Base-by-base conservation (phyloP, 371 early-diverging fungal genomes). In the Capillidium rhysosporum region DNA sequence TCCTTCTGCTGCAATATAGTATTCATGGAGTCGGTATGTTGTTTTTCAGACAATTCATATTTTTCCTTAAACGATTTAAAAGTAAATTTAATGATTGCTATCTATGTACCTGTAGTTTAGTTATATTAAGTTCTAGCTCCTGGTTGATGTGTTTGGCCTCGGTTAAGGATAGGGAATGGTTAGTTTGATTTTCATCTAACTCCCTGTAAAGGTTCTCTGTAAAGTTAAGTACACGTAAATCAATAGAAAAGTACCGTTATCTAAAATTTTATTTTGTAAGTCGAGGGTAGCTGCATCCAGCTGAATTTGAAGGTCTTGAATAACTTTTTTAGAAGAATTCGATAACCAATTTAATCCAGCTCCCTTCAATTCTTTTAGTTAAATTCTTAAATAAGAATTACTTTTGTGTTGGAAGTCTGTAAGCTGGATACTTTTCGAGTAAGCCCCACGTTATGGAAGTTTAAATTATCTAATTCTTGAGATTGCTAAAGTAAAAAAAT, bases 371-470 rank as follows among this genome's bases (percentile, higher is more conserved):
- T 24, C 16, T 28, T 10, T 24, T 24, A 14, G 8, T 10, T 23
- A 20, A 24, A 24, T 10, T 9, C 16, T 24, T 24, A 48, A 4
- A 4, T 21, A 46, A 18, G 14, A 5, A 21, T 25, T 52, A 52
- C 52, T 40, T 52, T 52, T 2, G 39, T 14, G 20, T 29, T 40
- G 12, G 21, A 21, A 9, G 14, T 29, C 43, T 53, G 54, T 43
- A 53, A 44, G 3, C 29, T 30, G 18, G 39, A 39, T 8, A 53
- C 26, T 29, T 45, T 53, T 53, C 40, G 40, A 20, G 43, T 44
- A 16, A 53, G 24, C 14, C 54, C 54, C 29, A 14, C n/a, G 21
- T 53, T 53, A 40, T 53, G 54, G 24, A 53, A 53, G 40, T 20
- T 53, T 12, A 53, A 29, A 26, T 28, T 30, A 24, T 53, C 54